phyloP scores from a whole-genome alignment of 257 asterid genomes.

The Scutellaria minor region DNA sequence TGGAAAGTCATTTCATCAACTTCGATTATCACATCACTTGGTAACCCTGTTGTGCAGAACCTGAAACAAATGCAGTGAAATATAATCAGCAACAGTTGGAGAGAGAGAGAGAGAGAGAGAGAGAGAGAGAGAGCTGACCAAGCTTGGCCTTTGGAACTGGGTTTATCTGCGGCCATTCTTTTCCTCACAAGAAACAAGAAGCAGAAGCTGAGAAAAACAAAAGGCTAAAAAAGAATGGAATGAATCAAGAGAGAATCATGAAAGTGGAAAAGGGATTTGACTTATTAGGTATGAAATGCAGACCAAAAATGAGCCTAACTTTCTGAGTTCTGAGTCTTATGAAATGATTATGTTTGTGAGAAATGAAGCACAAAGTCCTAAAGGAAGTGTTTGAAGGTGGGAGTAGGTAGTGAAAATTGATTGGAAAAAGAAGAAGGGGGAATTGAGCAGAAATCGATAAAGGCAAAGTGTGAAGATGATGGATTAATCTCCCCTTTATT shows the following conservation, averaged over 20 bases:
- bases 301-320: conserved; percentile 38
- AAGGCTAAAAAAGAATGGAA: conserved; percentile 9
- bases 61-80: conserved; percentile 45
- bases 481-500: conserved; percentile 30
- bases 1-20: conserved; percentile 92
- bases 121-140: conserved; percentile 53
- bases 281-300: conserved; percentile 24
- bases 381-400: conserved; percentile 34
- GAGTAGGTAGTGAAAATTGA: conserved; percentile 33
- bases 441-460: conserved; percentile 48
- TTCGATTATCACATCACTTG: conserved; percentile 79
- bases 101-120: not conserved
- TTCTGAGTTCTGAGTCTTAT: conserved; percentile 40
- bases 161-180: conserved; percentile 70
- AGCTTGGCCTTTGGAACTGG: conserved; percentile 89
- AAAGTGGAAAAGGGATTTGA: conserved; percentile 35
- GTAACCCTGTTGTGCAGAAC: conserved; percentile 97
- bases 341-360: conserved; percentile 56
- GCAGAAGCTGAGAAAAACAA: not conserved
- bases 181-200: conserved; percentile 2
- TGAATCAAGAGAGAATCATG: conserved; percentile 51
- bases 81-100: conserved; percentile 21
- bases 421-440: conserved; percentile 43
- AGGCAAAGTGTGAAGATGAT: conserved; percentile 44
- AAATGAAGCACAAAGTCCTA: conserved; percentile 36